phyloP scores from a whole-genome alignment of 2,329 filamentous ascomycete genomes.

The Exophiala oligosperma region DNA sequence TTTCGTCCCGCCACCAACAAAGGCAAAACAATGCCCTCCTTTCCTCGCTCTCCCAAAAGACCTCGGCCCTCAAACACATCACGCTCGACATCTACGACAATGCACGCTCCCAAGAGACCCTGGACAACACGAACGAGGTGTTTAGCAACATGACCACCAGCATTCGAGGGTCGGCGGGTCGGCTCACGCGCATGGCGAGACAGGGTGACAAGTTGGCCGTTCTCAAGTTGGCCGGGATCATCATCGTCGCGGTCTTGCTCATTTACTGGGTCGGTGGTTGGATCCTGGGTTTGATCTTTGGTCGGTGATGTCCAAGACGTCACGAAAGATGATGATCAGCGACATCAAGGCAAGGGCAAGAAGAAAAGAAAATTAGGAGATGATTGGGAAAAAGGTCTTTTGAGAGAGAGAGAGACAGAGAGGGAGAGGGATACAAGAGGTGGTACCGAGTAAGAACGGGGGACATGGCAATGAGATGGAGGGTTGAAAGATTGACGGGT shows the following conservation, averaged over 20 bases:
- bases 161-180: slow-evolving; percentile 78
- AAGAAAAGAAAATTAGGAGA: too few species aligned
- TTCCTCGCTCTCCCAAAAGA: slow-evolving; percentile 85
- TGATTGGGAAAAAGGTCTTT: too few species aligned
- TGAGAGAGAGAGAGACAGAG: too few species aligned
- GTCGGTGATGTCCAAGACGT: neutral
- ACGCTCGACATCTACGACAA: slow-evolving; percentile 98
- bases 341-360: too few species aligned
- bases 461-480: too few species aligned
- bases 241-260: slow-evolving; percentile 70
- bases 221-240: slow-evolving; percentile 81
- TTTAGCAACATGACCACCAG: slow-evolving; percentile 84
- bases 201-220: slow-evolving; percentile 89
- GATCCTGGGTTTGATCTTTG: slow-evolving; percentile 49
- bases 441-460: too few species aligned
- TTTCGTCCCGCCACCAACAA: slow-evolving; percentile 3
- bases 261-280: slow-evolving; percentile 72
- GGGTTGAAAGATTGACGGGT: too few species aligned
- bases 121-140: slow-evolving; percentile 87
- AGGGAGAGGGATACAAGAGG: too few species aligned
- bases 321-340: too few species aligned
- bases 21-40: slow-evolving; percentile 94
- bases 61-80: slow-evolving; percentile 86
- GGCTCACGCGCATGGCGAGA: slow-evolving; percentile 86
- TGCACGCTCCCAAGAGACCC: slow-evolving; percentile 80